phyloP scores from a whole-genome alignment of 1,284 basidiomycete species.

The Rhodotorula sp. region DNA sequence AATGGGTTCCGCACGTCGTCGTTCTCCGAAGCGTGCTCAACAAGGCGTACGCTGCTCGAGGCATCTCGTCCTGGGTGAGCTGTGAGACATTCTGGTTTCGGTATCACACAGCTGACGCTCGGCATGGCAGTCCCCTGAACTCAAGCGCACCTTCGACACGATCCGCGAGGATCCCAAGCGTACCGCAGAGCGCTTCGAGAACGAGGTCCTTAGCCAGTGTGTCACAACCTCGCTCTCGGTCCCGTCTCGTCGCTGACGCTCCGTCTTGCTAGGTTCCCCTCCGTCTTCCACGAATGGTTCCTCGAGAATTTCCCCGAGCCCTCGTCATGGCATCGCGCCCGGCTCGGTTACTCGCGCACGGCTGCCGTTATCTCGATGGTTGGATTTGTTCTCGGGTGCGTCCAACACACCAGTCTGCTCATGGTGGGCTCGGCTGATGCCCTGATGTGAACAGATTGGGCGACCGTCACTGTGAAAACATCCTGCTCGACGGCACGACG shows the following conservation, averaged over 20 bases:
- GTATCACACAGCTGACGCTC: background rate
- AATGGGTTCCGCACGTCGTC: constrained; percentile 96
- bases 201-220: constrained; percentile 64
- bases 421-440: background rate
- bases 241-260: background rate
- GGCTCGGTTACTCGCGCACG: constrained; percentile 83
- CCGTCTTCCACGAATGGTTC: constrained; percentile 98
- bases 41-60: constrained; percentile 68
- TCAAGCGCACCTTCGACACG: constrained; percentile 61
- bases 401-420: constrained; percentile 11
- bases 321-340: constrained; percentile 86
- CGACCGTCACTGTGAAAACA: constrained; percentile 96
- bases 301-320: constrained; percentile 95
- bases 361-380: constrained; percentile 99
- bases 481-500: constrained; percentile 82
- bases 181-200: constrained; percentile 63
- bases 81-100: too few relatives aligned
- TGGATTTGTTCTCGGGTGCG: constrained; percentile 91
- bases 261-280: constrained; percentile 61
- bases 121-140: constrained; percentile 54
- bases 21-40: constrained; percentile 78
- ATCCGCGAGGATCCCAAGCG: constrained; percentile 60
- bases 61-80: constrained; percentile 54
- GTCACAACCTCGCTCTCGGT: constrained; percentile 41
- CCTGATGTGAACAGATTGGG: constrained; percentile 67